Percentiles rank a stretch among this genome's conserved stretches.
Evolutionary conservation across 495 filamentous ascomycete species (phyloP).

Genomic region (Trichoderma erinaceum): DNA sequence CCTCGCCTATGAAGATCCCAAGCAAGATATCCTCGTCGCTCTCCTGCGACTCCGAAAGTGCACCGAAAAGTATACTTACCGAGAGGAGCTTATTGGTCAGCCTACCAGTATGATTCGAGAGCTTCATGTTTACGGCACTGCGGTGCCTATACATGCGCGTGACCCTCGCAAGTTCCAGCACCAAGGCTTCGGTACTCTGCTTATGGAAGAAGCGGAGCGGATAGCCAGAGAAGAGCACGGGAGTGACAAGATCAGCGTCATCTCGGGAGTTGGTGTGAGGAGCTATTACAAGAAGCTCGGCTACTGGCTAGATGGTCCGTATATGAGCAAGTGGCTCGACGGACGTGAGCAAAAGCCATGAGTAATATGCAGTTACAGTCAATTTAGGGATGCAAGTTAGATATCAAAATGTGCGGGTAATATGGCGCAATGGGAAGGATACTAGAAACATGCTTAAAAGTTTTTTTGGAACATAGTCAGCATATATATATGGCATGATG

Average conservation of each 20-base stretch:
- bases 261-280: conserved; percentile 88
- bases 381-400: not conserved
- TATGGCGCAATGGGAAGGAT: conserved; percentile 4
- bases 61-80: conserved; percentile 81
- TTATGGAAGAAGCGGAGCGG: conserved; percentile 97
- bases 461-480: too few relatives aligned
- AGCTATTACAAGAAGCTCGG: conserved; percentile 91
- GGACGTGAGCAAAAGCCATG: conserved; percentile 27
- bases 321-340: conserved; percentile 71
- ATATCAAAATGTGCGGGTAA: not conserved
- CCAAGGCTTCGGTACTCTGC: conserved; percentile 88
- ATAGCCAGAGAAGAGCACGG: conserved; percentile 92
- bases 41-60: conserved; percentile 87
- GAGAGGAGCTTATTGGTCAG: conserved; percentile 76
- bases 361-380: not conserved
- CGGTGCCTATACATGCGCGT: conserved; percentile 87
- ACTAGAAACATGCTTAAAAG: not conserved
- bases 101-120: conserved; percentile 89
- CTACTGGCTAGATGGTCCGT: conserved; percentile 85
- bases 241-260: conserved; percentile 89
- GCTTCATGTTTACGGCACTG: conserved; percentile 92
- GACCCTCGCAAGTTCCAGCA: conserved; percentile 97
- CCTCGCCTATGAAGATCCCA: conserved; percentile 94
- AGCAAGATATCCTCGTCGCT: conserved; percentile 95
- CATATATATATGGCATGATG: too few relatives aligned